Conservation (phyloP, 2,329 filamentous ascomycete species). For the Fusarium foetens region DNA sequence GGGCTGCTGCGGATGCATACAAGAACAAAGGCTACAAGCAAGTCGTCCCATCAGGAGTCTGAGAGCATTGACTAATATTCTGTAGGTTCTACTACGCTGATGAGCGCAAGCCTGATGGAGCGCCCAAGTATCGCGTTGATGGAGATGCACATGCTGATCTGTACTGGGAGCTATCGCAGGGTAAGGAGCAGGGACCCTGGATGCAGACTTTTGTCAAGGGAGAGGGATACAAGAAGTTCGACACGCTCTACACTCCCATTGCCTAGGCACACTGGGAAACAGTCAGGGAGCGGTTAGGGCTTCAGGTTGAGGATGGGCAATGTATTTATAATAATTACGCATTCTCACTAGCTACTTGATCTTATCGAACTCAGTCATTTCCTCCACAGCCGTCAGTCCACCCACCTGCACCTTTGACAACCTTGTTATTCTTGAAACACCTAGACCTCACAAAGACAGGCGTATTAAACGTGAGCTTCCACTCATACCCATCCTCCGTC, state of each 20-base stretch:
- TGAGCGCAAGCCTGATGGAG: slow-evolving; percentile 56
- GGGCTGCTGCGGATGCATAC: slow-evolving; percentile 48
- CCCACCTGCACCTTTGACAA: background rate
- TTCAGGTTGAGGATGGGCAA: no score
- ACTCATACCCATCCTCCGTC: background rate
- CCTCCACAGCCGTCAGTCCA: slow-evolving; percentile 3
- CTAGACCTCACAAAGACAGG: background rate
- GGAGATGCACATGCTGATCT: slow-evolving; percentile 55
- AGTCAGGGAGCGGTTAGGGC: no score
- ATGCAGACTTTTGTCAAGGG: slow-evolving; percentile 57
- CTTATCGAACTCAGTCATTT: background rate
- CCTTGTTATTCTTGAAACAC: slow-evolving; percentile 14
- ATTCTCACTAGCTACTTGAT: fast-evolving
- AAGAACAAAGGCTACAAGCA: slow-evolving; percentile 50
- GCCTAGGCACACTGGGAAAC: no score
- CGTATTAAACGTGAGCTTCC: background rate
- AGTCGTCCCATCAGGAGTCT: background rate
- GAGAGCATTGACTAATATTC: background rate
- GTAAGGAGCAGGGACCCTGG: slow-evolving; percentile 57
- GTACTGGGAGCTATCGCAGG: slow-evolving; percentile 54
- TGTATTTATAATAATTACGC: background rate
- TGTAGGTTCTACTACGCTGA: slow-evolving; percentile 63
- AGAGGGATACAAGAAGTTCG: slow-evolving; percentile 48
- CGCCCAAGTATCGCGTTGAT: slow-evolving; percentile 45
- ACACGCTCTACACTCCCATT: background rate